phyloP scores from a whole-genome alignment of 768 basidiomycete genomes.

The Suillus decipiens region DNA sequence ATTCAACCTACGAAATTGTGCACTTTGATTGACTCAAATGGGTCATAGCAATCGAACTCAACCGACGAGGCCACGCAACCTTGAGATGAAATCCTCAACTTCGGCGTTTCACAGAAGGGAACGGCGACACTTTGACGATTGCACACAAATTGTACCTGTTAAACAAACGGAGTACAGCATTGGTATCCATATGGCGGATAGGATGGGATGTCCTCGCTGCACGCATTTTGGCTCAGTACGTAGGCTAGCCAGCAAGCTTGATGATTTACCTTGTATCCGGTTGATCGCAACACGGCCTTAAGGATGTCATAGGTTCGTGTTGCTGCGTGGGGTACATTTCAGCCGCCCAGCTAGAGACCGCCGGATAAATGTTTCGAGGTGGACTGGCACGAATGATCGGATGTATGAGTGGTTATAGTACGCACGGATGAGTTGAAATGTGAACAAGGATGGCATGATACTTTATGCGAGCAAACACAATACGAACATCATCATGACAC shows the following conservation, averaged over 20 bases:
- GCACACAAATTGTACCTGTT: background rate
- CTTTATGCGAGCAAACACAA: background rate
- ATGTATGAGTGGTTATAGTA: background rate
- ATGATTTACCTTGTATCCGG: background rate
- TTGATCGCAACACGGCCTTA: background rate
- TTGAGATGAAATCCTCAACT: background rate
- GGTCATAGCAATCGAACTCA: background rate
- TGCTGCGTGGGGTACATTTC: background rate
- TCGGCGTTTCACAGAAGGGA: background rate
- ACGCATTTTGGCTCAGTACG: background rate
- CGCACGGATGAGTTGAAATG: background rate
- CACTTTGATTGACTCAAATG: background rate
- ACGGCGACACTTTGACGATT: background rate
- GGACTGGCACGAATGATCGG: background rate
- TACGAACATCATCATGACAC: background rate
- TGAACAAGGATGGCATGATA: background rate
- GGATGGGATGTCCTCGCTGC: background rate
- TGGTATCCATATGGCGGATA: background rate
- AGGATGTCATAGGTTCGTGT: background rate
- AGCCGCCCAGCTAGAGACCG: background rate
- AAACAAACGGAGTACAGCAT: background rate
- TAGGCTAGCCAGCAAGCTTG: background rate
- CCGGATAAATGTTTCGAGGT: background rate
- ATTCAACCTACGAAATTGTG: background rate
- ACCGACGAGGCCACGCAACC: background rate